Conservation (phyloP, 352 stramenopile species). For the Globisporangium ultimum region DNA sequence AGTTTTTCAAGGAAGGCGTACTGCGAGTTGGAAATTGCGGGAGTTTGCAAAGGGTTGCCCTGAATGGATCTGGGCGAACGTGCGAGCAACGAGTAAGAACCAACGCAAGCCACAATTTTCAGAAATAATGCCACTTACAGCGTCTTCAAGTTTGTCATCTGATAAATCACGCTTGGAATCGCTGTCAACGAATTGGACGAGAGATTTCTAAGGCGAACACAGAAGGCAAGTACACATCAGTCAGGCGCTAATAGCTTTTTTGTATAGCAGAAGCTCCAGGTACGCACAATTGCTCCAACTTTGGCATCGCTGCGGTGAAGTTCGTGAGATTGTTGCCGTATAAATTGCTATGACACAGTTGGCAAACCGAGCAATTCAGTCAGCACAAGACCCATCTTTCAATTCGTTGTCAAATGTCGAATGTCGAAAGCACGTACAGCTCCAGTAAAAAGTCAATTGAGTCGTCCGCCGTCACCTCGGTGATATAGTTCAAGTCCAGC, state of each 20-base stretch:
- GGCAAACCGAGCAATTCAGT: too few relatives aligned
- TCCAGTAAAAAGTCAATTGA: constrained; percentile 4
- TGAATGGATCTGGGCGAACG: constrained; percentile 14
- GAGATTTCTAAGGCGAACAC: constrained; percentile 32
- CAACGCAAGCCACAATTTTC: constrained; percentile 8
- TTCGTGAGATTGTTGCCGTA: constrained; percentile 45
- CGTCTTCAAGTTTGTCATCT: constrained; percentile 32
- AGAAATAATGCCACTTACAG: constrained; percentile 43
- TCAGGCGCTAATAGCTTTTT: neutral
- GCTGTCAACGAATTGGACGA: constrained; percentile 46
- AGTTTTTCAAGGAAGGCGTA: constrained; percentile 26
- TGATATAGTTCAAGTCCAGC: constrained; percentile 15
- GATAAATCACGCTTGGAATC: constrained; percentile 45
- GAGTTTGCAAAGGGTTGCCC: constrained; percentile 5
- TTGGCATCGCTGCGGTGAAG: constrained; percentile 41
- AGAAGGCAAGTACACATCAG: neutral
- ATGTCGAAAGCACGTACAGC: constrained; percentile 3
- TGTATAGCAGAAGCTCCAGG: neutral
- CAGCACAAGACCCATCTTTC: neutral
- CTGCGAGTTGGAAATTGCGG: constrained; percentile 6
- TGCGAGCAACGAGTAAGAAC: neutral
- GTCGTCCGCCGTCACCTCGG: neutral
- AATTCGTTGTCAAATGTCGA: neutral
- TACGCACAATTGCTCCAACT: constrained; percentile 45
- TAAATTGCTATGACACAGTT: constrained; percentile 27